phyloP scores from a whole-genome alignment of 2,329 filamentous ascomycete genomes.

The Sporothrix luriei region DNA sequence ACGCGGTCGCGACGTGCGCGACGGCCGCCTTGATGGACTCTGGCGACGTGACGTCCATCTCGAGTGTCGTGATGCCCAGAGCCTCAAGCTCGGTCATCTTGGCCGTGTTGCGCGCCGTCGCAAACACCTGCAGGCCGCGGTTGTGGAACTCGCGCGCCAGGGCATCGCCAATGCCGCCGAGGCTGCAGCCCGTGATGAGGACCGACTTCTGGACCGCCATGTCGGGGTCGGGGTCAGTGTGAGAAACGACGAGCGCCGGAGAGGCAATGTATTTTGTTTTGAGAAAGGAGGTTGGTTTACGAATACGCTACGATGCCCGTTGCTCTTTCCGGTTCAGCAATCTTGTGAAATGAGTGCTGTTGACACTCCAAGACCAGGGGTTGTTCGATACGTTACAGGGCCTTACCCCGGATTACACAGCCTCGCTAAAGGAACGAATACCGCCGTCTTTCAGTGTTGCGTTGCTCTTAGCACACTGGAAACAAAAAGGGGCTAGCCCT shows the following conservation, averaged over 20 bases:
- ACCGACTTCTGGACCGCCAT: conserved; percentile 36
- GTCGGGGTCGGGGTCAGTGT: neutral
- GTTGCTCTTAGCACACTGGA: neutral
- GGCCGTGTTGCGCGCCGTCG: conserved; percentile 39
- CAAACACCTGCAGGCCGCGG: conserved; percentile 42
- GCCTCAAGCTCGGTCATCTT: conserved; percentile 39
- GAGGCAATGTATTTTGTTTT: neutral
- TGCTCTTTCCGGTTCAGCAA: conserved; percentile 3
- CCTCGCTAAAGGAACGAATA: neutral
- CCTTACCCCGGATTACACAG: neutral
- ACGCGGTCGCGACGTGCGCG: conserved; percentile 29
- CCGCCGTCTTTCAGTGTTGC: neutral
- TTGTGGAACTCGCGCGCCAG: conserved; percentile 42
- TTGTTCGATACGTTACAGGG: too few species aligned
- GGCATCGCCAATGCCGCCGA: conserved; percentile 42
- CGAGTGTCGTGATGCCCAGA: conserved; percentile 38
- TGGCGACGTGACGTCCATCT: conserved; percentile 41
- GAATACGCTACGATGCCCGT: neutral
- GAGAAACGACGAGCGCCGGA: neutral
- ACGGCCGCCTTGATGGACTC: conserved; percentile 37
- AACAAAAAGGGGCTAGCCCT: conserved; percentile 12
- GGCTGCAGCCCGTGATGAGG: conserved; percentile 43
- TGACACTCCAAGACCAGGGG: too few species aligned
- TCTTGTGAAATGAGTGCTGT: neutral
- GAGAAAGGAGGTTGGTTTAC: neutral